Conservation (phyloP, 2,329 filamentous ascomycete species). For the Ophidiomyces ophidiicola region DNA sequence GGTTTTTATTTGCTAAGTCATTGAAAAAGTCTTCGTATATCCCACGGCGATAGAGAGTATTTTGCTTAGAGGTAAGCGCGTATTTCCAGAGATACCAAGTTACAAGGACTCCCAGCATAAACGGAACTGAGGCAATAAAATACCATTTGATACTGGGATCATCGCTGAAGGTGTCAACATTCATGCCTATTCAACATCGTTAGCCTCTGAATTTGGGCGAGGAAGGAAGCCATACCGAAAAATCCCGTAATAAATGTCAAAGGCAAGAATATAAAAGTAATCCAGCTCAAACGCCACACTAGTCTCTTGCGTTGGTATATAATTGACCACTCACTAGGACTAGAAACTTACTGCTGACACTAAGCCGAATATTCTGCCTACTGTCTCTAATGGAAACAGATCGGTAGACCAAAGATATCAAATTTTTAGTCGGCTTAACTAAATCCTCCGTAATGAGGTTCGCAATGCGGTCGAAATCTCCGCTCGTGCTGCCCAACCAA, state of each 20-base stretch:
- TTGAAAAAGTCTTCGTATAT: constrained; percentile 42
- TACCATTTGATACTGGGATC: constrained; percentile 40
- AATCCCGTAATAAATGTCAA: constrained; percentile 40
- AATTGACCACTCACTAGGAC: not conserved
- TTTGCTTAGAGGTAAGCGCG: constrained; percentile 30
- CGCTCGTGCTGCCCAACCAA: constrained; percentile 32
- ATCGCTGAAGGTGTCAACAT: constrained; percentile 36
- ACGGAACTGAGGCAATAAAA: constrained; percentile 36
- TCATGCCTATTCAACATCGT: constrained; percentile 34
- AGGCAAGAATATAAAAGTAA: constrained; percentile 33
- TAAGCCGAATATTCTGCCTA: constrained; percentile 38
- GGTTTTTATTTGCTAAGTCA: constrained; percentile 36
- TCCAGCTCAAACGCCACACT: constrained; percentile 28
- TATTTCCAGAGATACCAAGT: constrained; percentile 40
- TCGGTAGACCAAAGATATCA: constrained; percentile 43
- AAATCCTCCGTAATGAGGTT: constrained; percentile 40
- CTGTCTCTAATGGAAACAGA: constrained; percentile 42
- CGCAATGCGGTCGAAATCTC: constrained; percentile 36
- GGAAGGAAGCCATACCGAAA: constrained; percentile 20
- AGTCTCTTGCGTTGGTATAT: not conserved
- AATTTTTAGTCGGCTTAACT: constrained; percentile 38
- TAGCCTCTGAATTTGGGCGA: not conserved
- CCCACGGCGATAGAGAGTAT: constrained; percentile 37
- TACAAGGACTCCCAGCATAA: constrained; percentile 36
- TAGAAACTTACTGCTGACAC: constrained; percentile 36